Base-by-base conservation (phyloP, 1,284 basidiomycete genomes). In the Cryptococcus hybrid region DNA sequence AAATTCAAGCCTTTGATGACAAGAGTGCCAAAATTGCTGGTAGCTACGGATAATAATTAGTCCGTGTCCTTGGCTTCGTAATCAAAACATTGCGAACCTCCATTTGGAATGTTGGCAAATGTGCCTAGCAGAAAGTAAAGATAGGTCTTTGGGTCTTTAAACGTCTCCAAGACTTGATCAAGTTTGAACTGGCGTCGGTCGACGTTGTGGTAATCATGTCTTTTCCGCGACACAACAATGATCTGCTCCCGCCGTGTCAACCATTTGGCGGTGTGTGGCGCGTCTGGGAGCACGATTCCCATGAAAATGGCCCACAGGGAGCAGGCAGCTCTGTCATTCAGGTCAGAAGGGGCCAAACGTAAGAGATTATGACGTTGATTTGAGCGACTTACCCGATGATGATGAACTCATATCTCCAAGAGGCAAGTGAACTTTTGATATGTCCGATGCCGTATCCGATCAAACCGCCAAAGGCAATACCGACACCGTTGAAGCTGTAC, bases 361-460 rank as follows among this genome's bases (percentile, higher is more conserved):
- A 15, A 12, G 15, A 37, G 46, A 12, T 6, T n/a, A 34, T 11
- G 34, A 15, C 0, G 7, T 4, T 30, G 30, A 30, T 30, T 3
- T 30, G 30, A 15, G 24, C 5, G 11, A 43, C 58, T 46, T 51
- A 61, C 45, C 74, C 74, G 49, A 76, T 65, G 55, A 76, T 67
- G 42, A 76, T 48, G 65, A 78, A 74, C 52, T 77, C 73, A 63
- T 76, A 78, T 39, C 70, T 52, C 74, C 74, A 78, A 1, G 68
- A 61, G 0, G 65, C 61, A 9, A 77, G 63, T 5, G 53, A 47
- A 1, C 67, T 62, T 13, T 71, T 59, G 56, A 78, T 76, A 51
- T 75, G 65, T 8, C 70, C 71, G 51, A 73, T 74, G 24, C 59
- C 73, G 45, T 67, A 73, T 2, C 68, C 68, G 15, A 74, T 54